A percentile compares a stretch with the other conserved stretches of the same genome.
Conservation (phyloP, 208 protist genomes). For the Leishmania turanica region DNA sequence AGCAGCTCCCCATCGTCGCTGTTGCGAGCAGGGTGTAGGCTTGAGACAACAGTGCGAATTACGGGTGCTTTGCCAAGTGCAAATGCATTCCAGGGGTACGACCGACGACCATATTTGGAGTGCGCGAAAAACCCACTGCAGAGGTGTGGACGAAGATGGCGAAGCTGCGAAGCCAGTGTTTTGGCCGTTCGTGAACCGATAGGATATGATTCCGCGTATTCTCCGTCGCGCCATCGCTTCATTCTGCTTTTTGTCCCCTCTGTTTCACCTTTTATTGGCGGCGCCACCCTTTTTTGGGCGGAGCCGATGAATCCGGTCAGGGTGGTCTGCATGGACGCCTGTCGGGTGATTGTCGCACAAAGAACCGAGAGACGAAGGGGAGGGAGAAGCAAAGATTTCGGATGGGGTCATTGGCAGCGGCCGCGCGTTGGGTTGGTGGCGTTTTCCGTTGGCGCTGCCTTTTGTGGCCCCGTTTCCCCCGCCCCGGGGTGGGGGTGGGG, state of each 20-base stretch:
- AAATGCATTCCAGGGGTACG: neutral
- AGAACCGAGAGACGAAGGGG: neutral
- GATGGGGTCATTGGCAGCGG: neutral
- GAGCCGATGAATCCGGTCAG: neutral
- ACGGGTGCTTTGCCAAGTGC: neutral
- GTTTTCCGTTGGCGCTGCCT: neutral
- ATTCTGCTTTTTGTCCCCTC: neutral
- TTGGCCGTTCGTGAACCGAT: neutral
- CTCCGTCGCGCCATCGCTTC: neutral
- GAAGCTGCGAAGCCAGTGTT: neutral
- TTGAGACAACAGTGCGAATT: conserved; percentile 6
- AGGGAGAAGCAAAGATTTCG: neutral
- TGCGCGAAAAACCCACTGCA: neutral
- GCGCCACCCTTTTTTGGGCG: neutral
- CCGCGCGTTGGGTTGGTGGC: too few species aligned
- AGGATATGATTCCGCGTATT: conserved; percentile 1
- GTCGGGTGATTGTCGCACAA: too few species aligned
- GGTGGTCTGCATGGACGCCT: neutral
- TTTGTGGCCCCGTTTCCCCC: neutral
- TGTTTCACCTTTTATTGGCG: neutral
- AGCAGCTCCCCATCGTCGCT: conserved; percentile 16
- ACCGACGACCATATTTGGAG: neutral
- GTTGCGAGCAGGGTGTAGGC: conserved; percentile 5
- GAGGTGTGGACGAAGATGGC: neutral
- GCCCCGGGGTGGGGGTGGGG: neutral